phyloP scores from a whole-genome alignment of 352 stramenopile genomes.

The Detonula confervacea region DNA sequence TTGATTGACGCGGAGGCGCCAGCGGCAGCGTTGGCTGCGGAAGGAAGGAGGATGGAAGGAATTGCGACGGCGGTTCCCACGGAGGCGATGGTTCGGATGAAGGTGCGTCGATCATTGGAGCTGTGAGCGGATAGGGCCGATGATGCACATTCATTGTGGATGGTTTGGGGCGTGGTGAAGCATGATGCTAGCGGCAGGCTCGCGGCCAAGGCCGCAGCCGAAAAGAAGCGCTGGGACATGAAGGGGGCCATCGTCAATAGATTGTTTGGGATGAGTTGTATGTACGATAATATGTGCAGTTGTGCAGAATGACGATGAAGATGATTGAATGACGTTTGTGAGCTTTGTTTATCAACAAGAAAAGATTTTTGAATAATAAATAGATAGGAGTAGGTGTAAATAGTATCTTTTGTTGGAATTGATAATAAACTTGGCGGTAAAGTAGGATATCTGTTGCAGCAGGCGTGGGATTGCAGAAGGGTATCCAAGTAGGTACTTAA shows the following conservation, averaged over 20 bases:
- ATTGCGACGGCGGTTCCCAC: neutral
- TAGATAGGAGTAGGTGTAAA: too few relatives aligned
- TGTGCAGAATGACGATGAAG: too few relatives aligned
- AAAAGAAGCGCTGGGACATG: neutral
- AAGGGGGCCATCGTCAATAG: conserved; percentile 1
- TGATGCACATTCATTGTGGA: neutral
- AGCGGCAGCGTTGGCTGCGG: conserved; percentile 50
- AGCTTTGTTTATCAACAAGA: too few relatives aligned
- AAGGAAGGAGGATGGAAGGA: conserved; percentile 13
- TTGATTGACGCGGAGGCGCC: conserved; percentile 64
- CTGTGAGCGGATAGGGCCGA: conserved; percentile 10
- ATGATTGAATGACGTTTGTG: too few relatives aligned
- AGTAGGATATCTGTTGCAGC: too few relatives aligned
- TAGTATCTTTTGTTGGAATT: too few relatives aligned
- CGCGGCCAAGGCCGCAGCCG: neutral
- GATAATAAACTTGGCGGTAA: too few relatives aligned
- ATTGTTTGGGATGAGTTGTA: too few relatives aligned
- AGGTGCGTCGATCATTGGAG: conserved; percentile 25
- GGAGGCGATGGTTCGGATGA: conserved; percentile 34
- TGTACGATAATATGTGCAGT: too few relatives aligned
- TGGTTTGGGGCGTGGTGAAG: conserved; percentile 8
- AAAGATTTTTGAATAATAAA: too few relatives aligned
- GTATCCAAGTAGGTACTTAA: too few relatives aligned
- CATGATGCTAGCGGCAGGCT: conserved; percentile 22
- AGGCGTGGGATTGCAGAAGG: too few relatives aligned